Conservation (phyloP, 2,329 filamentous ascomycete species). For the Alternaria alternata region DNA sequence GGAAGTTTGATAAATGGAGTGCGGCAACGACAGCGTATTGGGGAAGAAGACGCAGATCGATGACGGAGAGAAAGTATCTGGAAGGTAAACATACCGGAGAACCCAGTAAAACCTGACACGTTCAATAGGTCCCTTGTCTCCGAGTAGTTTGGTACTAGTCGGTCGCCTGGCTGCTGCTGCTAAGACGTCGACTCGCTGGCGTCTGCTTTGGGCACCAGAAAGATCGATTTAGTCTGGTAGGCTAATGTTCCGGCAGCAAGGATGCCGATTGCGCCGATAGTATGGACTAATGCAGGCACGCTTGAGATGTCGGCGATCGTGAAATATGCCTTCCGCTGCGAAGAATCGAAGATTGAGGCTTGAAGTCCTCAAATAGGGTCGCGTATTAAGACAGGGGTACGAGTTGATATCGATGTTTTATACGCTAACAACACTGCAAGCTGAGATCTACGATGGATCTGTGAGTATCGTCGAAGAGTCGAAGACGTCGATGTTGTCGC, state of each 20-base stretch:
- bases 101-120: conserved; percentile 15
- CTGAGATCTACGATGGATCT: neutral
- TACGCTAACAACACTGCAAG: neutral
- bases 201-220: conserved; percentile 8
- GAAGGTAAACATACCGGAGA: conserved; percentile 31
- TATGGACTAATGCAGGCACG: conserved; percentile 18
- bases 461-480: neutral
- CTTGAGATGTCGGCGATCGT: conserved; percentile 10
- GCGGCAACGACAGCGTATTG: conserved; percentile 12
- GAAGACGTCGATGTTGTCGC: conserved; percentile 9
- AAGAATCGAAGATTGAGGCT: conserved; percentile 8
- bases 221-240: conserved; percentile 12
- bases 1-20: conserved; percentile 3
- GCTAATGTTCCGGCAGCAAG: conserved; percentile 10
- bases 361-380: conserved; percentile 7
- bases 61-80: conserved; percentile 27
- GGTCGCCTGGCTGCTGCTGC: conserved; percentile 3
- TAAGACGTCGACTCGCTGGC: conserved; percentile 11
- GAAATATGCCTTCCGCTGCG: neutral
- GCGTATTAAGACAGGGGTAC: conserved; percentile 2
- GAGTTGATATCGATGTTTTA: neutral
- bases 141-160: conserved; percentile 9
- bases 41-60: conserved; percentile 20
- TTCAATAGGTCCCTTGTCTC: conserved; percentile 10
- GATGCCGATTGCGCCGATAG: conserved; percentile 4